Conservation (phyloP, 2,329 filamentous ascomycete genomes). For the Calonectria pseudoreteaudii region DNA sequence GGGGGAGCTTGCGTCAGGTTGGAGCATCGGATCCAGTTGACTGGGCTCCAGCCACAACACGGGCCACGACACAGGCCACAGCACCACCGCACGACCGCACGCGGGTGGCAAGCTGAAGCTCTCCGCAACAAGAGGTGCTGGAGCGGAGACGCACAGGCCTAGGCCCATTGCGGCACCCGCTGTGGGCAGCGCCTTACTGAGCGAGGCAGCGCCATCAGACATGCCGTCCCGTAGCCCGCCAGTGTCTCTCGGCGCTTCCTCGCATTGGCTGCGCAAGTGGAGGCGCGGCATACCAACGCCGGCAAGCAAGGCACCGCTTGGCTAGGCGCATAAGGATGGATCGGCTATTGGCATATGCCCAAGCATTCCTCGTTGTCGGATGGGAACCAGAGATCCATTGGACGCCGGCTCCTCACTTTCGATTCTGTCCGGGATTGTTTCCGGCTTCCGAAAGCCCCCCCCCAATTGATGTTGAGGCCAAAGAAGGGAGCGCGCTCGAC, state of each 20-base stretch:
- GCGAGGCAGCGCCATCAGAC: not conserved
- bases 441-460: not conserved
- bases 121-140: not conserved
- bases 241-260: not conserved
- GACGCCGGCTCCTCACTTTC: not conserved
- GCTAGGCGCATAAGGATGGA: not conserved
- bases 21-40: conserved; percentile 7
- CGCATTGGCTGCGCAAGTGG: not conserved
- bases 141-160: not conserved
- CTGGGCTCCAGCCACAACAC: not conserved
- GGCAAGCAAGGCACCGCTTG: not conserved
- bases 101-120: not conserved
- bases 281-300: not conserved
- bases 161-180: not conserved
- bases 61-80: conserved; percentile 8
- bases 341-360: not conserved
- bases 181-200: not conserved
- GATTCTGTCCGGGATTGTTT: not conserved
- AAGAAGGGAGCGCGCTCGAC: no score
- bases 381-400: not conserved
- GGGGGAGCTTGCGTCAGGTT: conserved; percentile 43
- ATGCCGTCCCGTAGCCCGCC: not conserved
- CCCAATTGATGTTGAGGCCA: not conserved
- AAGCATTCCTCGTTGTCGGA: not conserved
- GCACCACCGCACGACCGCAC: not conserved